Percentiles rank a stretch among this genome's conserved stretches.
Conservation (phyloP, 2,329 filamentous ascomycete species). For the Aureobasidium sp. region DNA sequence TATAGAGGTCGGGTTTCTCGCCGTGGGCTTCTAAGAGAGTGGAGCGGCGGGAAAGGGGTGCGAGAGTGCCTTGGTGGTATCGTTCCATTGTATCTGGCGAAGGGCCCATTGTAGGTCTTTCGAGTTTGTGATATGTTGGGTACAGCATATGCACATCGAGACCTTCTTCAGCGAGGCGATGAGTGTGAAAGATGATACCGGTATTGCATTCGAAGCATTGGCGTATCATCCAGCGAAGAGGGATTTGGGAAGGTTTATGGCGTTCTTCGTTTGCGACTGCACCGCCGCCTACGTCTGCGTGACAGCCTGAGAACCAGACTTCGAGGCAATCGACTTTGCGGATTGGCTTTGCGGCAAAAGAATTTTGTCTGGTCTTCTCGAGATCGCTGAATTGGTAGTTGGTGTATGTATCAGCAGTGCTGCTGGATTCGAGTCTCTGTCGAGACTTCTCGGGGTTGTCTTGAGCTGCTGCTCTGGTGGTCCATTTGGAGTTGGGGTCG, state of each 20-base stretch:
- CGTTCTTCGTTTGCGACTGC: constrained; percentile 45
- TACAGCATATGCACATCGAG: constrained; percentile 48
- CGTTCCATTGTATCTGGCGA: constrained; percentile 40
- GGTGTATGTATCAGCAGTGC: background rate
- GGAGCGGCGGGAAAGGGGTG: constrained; percentile 36
- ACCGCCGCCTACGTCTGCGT: constrained; percentile 52
- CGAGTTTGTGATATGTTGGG: constrained; percentile 40
- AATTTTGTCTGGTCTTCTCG: constrained; percentile 27
- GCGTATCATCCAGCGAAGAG: constrained; percentile 54
- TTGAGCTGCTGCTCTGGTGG: constrained; percentile 24
- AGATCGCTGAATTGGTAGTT: background rate
- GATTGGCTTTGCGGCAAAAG: constrained; percentile 30
- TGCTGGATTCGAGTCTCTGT: constrained; percentile 3
- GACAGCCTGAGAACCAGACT: constrained; percentile 50
- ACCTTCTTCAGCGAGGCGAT: constrained; percentile 44
- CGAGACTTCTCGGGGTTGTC: background rate
- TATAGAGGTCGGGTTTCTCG: constrained; percentile 28
- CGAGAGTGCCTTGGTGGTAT: constrained; percentile 38
- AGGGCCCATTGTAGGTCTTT: constrained; percentile 38
- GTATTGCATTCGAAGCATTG: constrained; percentile 54
- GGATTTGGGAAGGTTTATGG: constrained; percentile 50
- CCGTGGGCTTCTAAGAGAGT: constrained; percentile 28
- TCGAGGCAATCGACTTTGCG: constrained; percentile 30
- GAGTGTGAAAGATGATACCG: constrained; percentile 48
- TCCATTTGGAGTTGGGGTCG: constrained; percentile 23